phyloP scores from a whole-genome alignment of 768 basidiomycete species.

The Leccinum rimulosum region DNA sequence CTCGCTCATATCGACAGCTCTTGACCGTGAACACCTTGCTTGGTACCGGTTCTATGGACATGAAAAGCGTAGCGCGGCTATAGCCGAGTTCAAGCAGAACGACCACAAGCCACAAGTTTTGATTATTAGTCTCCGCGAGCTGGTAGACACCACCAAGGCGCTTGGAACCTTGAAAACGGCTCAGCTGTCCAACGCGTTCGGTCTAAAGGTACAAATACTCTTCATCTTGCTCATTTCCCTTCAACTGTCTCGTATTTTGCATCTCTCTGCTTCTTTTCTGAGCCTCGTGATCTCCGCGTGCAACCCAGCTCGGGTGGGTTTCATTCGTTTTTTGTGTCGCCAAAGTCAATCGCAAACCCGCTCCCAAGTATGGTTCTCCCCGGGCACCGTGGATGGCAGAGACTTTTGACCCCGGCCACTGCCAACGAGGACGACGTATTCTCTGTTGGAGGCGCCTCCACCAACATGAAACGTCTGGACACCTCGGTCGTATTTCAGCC shows the following conservation, averaged over 20 bases:
- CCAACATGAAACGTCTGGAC: slow-evolving; percentile 56
- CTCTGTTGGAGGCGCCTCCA: slow-evolving; percentile 57
- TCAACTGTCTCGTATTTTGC: neutral
- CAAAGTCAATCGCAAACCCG: slow-evolving; percentile 56
- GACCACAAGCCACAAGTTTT: slow-evolving; percentile 73
- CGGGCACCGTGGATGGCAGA: slow-evolving; percentile 40
- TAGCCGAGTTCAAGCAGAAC: slow-evolving; percentile 72
- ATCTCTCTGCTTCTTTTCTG: neutral
- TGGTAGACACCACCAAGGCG: slow-evolving; percentile 66
- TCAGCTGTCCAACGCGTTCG: slow-evolving; percentile 68
- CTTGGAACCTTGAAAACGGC: slow-evolving; percentile 79
- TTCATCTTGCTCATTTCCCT: neutral
- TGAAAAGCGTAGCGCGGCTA: slow-evolving; percentile 75
- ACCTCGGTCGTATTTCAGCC: slow-evolving; percentile 45
- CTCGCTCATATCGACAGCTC: slow-evolving; percentile 69
- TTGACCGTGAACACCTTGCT: slow-evolving; percentile 66
- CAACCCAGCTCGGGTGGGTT: neutral
- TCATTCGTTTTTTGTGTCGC: slow-evolving; percentile 31
- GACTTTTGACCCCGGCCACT: slow-evolving; percentile 57
- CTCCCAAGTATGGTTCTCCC: slow-evolving; percentile 66
- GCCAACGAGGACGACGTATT: slow-evolving; percentile 63
- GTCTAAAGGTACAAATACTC: slow-evolving; percentile 50
- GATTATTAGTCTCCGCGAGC: slow-evolving; percentile 72
- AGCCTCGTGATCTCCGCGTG: slow-evolving; percentile 17
- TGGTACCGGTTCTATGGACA: slow-evolving; percentile 84